Evolutionary conservation across 805 yeast species (phyloP).

Genomic region (Nakazawaea ishiwadae): DNA sequence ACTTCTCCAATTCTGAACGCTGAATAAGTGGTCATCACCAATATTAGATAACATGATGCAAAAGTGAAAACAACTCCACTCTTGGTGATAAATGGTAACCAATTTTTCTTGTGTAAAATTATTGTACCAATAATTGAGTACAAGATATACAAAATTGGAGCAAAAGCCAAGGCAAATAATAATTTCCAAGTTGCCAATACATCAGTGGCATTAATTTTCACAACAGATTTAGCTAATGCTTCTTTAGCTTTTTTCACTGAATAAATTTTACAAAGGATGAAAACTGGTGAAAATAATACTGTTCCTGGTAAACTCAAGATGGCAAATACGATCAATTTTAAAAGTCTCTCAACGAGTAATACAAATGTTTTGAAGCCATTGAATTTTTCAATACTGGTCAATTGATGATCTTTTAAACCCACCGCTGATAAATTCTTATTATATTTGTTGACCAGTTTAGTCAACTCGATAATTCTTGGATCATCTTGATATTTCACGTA

Average conservation of each 20-base stretch:
- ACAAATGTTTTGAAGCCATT: constrained; percentile 45
- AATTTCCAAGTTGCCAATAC: constrained; percentile 97
- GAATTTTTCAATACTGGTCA: constrained; percentile 43
- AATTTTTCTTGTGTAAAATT: constrained; percentile 9
- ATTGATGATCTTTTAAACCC: constrained; percentile 70
- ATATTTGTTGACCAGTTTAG: constrained; percentile 60
- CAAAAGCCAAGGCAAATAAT: constrained; percentile 77
- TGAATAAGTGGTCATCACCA: constrained; percentile 76
- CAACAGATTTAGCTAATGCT: constrained; percentile 83
- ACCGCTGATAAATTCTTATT: constrained; percentile 59
- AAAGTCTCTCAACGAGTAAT: constrained; percentile 52
- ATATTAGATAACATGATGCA: constrained; percentile 50
- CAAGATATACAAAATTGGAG: constrained; percentile 76
- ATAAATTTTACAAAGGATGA: constrained; percentile 65
- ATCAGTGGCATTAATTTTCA: constrained; percentile 85
- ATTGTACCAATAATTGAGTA: constrained; percentile 61
- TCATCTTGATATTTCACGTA: constrained; percentile 71
- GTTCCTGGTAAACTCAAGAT: constrained; percentile 82
- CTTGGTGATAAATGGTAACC: background rate
- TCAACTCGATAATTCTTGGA: constrained; percentile 60
- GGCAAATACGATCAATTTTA: constrained; percentile 49
- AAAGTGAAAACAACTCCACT: constrained; percentile 18
- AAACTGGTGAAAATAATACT: constrained; percentile 82
- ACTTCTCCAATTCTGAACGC: constrained; percentile 89
- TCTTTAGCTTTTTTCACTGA: constrained; percentile 66